Evolutionary conservation across 2,329 filamentous ascomycete species (phyloP), one percentile per base, ranked within the genome.

Genomic region (Ophiostoma perfectum): DNA sequence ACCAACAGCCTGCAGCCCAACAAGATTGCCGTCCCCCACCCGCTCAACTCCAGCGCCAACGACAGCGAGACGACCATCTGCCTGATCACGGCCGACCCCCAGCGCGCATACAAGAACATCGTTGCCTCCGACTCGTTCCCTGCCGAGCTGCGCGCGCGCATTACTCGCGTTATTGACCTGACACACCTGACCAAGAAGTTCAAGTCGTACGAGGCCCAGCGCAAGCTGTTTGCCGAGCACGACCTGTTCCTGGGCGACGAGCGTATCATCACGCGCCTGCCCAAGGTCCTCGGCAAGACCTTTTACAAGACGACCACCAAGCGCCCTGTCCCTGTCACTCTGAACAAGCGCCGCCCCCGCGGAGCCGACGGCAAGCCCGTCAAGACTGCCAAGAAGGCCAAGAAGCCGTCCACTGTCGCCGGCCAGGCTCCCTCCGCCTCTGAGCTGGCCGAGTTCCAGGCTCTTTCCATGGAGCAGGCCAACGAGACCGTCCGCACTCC

Each of bases 191-290:
- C 81, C 76, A 85, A 89, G 74, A 94, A 95, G 81, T 97, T 90
- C 84, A 89, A 90, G 82, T 87, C 90, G 70, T 99, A 92, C 79
- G 95, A 99, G 81, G 88, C 87, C 67, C 88, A 91, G 78, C 85
- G 95, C 72, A 92, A 95, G 78, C 85, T 99, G 47, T 86, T 90
- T 71, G 82, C 87, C 62, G 92, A 97, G 78, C 92, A 97, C 78
- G 95, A 98, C 77, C 81, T 98, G 68, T 98, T 99, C 81, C 84
- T 99, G 69, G 94, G 91, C 66, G 95, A 99, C 77, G 91, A 97
- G 76, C 85, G 95, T 65, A 90, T 99, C 74, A 83, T 89, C 75
- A 88, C 85, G 77, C 81, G 83, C 41, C 84, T 98, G 70, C 92
- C 93, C 68, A 85, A 86, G 72, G 82, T 88, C 2, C 87, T 99